Base-by-base conservation (phyloP, 768 basidiomycete genomes). In the Mycena sanguinolenta region DNA sequence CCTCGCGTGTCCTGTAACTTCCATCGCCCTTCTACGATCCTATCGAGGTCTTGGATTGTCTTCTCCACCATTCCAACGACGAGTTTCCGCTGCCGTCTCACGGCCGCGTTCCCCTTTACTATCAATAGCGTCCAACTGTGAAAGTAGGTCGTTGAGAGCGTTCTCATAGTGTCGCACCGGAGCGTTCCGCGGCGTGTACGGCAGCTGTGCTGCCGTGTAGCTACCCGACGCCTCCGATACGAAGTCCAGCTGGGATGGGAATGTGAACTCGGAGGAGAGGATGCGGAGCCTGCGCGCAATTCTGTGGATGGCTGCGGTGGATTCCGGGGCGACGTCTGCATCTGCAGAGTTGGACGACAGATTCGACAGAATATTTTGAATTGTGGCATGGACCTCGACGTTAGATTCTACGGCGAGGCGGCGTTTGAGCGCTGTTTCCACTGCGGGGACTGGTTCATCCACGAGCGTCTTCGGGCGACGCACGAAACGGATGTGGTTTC, bases 161-260 rank as follows among this genome's bases (percentile, higher is more conserved):
- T 87, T 79, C 67, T 85, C 83, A 75, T 87, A 85, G 39, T 79
- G 79, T 70, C 85, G 87, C 53, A 89, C 77, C 0, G 84, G 82
- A 12, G 81, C 80, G 76, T 89, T 89, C 34, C 68, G 71, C 12
- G 81, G 60, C 27, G 84, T 84, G 78, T 83, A 89, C 9, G 83
- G 79, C n/a, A 90, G 80, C 28, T 76, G 70, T 14, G 69, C 25
- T 21, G 67, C 46, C 12, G 46, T 8, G 36, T n/a, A 54, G 34
- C 19, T 23, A 23, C 4, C 34, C 9, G 39, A 67, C 52, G n/a
- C 32, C 17, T 60, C 49, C 3, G 67, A 42, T 59, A 74, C 46
- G 53, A 81, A 80, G 66, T 82, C 80, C 32, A 82, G 76, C 38
- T 75, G 74, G 1, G 69, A 54, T 12, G 82, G 82, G 70, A 82